Evolutionary conservation across 2,329 filamentous ascomycete species (phyloP).

Genomic region (Sclerotiophoma versabilis): DNA sequence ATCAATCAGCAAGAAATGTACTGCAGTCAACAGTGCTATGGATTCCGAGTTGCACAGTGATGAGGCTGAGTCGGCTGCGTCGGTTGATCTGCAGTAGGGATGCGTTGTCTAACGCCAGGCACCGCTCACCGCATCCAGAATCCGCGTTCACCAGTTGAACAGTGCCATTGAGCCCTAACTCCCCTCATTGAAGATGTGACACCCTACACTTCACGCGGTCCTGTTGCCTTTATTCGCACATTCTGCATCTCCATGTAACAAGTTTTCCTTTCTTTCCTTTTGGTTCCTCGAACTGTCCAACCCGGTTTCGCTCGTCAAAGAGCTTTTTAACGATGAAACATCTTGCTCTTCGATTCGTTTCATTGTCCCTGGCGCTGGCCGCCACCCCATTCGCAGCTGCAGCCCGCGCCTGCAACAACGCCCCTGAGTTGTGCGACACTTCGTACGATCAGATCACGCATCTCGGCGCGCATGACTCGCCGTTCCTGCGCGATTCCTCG

Average conservation of each 20-base stretch:
- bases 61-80: constrained; percentile 9
- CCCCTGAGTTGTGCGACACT: constrained; percentile 70
- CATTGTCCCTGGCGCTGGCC: constrained; percentile 18
- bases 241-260: neutral
- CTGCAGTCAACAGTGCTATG: neutral
- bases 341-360: constrained; percentile 4
- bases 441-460: constrained; percentile 76
- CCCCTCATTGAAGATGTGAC: constrained; percentile 4
- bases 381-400: constrained; percentile 5
- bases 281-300: neutral
- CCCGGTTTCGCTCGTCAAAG: neutral
- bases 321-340: constrained; percentile 10
- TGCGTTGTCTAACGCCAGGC: constrained; percentile 7
- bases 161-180: constrained; percentile 14
- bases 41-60: neutral
- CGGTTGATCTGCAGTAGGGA: constrained; percentile 14
- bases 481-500: constrained; percentile 70
- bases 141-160: constrained; percentile 13
- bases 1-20: neutral
- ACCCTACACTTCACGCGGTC: constrained; percentile 1
- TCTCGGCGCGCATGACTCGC: constrained; percentile 75
- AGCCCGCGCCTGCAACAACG: constrained; percentile 74
- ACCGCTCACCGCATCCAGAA: constrained; percentile 9
- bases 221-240: constrained; percentile 4
- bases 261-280: neutral